Evolutionary conservation across 75 land plant species (phyloP).

Genomic region (Chamaecyparis obtusa): DNA sequence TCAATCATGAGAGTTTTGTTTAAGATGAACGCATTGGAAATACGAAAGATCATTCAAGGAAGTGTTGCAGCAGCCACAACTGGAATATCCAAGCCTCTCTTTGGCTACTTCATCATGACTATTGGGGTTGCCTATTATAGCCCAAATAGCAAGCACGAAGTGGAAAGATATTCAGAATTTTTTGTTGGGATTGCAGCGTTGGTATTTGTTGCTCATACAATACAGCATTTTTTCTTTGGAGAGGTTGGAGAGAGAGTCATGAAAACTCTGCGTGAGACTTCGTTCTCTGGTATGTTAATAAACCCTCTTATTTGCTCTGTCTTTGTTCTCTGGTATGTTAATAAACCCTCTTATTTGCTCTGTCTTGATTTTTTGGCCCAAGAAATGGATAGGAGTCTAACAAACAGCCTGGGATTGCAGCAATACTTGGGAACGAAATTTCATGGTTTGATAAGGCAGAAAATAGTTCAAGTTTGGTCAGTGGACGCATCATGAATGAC

Average conservation of each 20-base stretch:
- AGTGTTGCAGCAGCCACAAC: constrained; percentile 39
- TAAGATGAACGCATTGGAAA: constrained; percentile 29
- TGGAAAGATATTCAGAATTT: constrained; percentile 21
- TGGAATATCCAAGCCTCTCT: constrained; percentile 49
- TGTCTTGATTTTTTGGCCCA: background rate
- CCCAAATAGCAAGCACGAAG: constrained; percentile 16
- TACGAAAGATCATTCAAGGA: constrained; percentile 23
- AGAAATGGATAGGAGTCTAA: background rate
- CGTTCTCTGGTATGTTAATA: constrained; percentile 39
- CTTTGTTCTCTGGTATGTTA: constrained; percentile 40
- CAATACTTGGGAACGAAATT: constrained; percentile 55
- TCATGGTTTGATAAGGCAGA: constrained; percentile 72
- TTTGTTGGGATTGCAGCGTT: constrained; percentile 29
- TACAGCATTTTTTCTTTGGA: constrained; percentile 56
- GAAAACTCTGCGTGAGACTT: constrained; percentile 29
- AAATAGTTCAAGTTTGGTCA: constrained; percentile 43
- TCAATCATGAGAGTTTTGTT: constrained; percentile 36
- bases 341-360: background rate
- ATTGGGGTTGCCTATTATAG: constrained; percentile 33
- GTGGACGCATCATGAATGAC: constrained; percentile 45
- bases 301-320: background rate
- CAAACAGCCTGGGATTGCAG: constrained; percentile 25
- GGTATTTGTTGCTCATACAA: constrained; percentile 26
- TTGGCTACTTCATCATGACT: constrained; percentile 44
- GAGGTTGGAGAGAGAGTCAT: constrained; percentile 50